Percentiles rank a stretch among this genome's conserved stretches.
Conservation (phyloP, 805 yeast genomes). For the Maudiozyma turicensis region DNA sequence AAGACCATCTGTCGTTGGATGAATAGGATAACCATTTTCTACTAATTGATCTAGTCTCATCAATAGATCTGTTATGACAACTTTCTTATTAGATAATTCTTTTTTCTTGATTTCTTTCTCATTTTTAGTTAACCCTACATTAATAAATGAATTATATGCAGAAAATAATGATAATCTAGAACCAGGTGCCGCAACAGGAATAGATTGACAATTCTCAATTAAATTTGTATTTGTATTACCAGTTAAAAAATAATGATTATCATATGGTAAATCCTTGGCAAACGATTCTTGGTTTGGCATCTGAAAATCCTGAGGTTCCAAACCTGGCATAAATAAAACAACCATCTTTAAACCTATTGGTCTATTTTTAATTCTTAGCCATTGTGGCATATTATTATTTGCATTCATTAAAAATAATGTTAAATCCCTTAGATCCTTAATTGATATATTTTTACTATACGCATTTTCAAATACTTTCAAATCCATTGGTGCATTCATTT, state of each 20-base stretch:
- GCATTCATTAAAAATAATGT: slow-evolving; percentile 35
- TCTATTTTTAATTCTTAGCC: slow-evolving; percentile 43
- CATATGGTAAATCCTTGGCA: slow-evolving; percentile 2
- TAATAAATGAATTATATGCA: slow-evolving; percentile 44
- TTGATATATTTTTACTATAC: slow-evolving; percentile 22
- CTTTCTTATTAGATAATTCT: slow-evolving; percentile 25
- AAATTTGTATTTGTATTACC: slow-evolving; percentile 5
- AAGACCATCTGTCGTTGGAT: slow-evolving; percentile 29
- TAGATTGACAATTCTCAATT: slow-evolving; percentile 12
- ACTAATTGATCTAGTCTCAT: slow-evolving; percentile 41
- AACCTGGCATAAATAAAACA: slow-evolving; percentile 55
- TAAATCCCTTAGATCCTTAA: slow-evolving; percentile 39
- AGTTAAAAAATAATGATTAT: slow-evolving; percentile 4
- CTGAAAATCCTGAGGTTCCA: slow-evolving; percentile 37
- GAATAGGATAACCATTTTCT: slow-evolving; percentile 52
- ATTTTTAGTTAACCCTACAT: slow-evolving; percentile 45
- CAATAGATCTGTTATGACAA: slow-evolving; percentile 44
- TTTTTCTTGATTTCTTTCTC: slow-evolving; percentile 38
- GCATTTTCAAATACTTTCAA: slow-evolving; percentile 30
- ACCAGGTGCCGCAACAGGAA: slow-evolving; percentile 60
- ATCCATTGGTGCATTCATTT: slow-evolving; percentile 18
- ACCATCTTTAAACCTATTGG: slow-evolving; percentile 44
- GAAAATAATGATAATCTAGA: slow-evolving; percentile 46
- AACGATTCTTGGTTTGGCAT: slow-evolving; percentile 13
- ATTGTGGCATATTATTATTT: slow-evolving; percentile 35